Base-by-base conservation (phyloP, 305 asterid genomes). In the Coffea humblotiana region DNA sequence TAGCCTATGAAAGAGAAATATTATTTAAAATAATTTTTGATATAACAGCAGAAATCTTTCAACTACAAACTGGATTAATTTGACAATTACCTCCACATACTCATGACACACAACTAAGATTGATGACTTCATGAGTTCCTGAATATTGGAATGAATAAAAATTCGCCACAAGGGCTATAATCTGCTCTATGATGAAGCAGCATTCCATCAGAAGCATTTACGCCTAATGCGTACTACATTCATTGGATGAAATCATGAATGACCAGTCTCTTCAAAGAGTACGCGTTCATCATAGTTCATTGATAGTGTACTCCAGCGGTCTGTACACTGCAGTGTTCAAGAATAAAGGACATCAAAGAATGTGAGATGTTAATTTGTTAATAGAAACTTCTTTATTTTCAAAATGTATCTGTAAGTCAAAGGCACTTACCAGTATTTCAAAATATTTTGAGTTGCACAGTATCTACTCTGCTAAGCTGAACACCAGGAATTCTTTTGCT, bases 401-500 rank as follows among this genome's bases (percentile, higher is more conserved):
- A 27, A 13, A 10, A 27, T 18, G 43, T 40, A 52, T 67, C 21
- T 14, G 45, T 9, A 75, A 37, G 61, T 45, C 47, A 14, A 6
- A 9, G 45, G 48, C 13, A 29, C 73, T 77, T 77, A 19, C 63
- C 21, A 45, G 45, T 45, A 23, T 25, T 64, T 45, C 10, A 40
- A 51, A 1, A 74, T 35, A 23, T 63, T 61, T 45, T 19, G 51
- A 77, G 65, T 27, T 47, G 32, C 32, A 32, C 32, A 32, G 32
- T 32, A 74, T 37, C 13, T 18, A 21, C 47, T 52, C 6, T 15
- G 54, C 87, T 91, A 92, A 69, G 91, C 86, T 75, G 93, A 90
- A 83, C 97, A 91, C 14, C 94, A 27, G 75, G 98, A 91, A 23
- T 85, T 67, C 82, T 85, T 95, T 82, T 95, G 98, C 90, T 95